Conservation (phyloP, 2,329 filamentous ascomycete species). For the Alternaria ventricosa region DNA sequence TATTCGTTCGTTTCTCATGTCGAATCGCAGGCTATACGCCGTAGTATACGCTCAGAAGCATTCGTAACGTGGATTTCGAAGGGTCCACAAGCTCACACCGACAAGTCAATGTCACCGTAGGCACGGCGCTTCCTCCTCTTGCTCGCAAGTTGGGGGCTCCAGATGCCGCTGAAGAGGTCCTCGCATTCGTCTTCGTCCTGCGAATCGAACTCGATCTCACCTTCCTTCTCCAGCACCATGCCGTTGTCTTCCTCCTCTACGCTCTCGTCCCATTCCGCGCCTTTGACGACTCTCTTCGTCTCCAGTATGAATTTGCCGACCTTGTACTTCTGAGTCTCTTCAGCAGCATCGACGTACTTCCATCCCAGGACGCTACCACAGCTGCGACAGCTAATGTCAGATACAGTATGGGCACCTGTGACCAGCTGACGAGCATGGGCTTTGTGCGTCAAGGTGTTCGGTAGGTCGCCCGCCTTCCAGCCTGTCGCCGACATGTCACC, state of each 20-base stretch:
- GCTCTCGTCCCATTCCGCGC: conserved; percentile 60
- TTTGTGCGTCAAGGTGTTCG: conserved; percentile 65
- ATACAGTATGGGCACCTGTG: conserved; percentile 68
- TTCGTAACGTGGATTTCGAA: not conserved
- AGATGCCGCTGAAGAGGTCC: conserved; percentile 68
- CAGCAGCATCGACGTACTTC: conserved; percentile 69
- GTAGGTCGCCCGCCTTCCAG: conserved; percentile 50
- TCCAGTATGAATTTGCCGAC: conserved; percentile 72
- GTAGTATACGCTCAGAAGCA: not conserved
- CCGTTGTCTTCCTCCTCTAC: conserved; percentile 30
- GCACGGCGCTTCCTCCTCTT: conserved; percentile 37
- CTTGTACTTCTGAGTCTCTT: conserved; percentile 68
- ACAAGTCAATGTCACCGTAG: not conserved
- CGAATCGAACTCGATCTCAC: conserved; percentile 65
- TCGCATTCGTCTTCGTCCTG: conserved; percentile 73
- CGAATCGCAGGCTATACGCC: not conserved
- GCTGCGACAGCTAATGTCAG: conserved; percentile 63
- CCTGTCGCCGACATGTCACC: conserved; percentile 9
- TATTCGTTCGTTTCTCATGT: not conserved
- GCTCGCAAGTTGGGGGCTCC: conserved; percentile 62
- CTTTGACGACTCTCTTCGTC: conserved; percentile 61
- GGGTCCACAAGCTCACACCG: not conserved
- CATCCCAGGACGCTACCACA: conserved; percentile 66
- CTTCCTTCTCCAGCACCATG: conserved; percentile 12
- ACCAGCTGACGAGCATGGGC: conserved; percentile 65